These are phyloP conservation scores for Vanderwaltozyma polyspora DNA, from an alignment of 805 yeast genomes.

Conservation along the genomic window DNA sequence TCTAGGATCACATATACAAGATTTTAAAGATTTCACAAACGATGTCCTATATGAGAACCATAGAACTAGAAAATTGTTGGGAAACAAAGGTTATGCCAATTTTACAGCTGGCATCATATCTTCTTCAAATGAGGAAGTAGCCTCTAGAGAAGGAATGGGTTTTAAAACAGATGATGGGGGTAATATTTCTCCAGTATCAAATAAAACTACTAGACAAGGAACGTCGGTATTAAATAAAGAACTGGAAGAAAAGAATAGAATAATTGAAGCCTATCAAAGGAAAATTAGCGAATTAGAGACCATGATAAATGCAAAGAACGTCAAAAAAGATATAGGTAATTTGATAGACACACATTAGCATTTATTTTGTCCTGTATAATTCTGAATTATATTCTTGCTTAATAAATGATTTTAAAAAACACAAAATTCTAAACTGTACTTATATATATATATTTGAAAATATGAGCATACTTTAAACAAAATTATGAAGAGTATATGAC, in stretches of 20 bases:
- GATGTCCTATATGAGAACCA: slow-evolving; percentile 67
- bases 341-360: too few relatives aligned
- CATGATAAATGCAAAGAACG: neutral
- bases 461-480: neutral
- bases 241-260: slow-evolving; percentile 15
- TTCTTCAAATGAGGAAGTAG: neutral
- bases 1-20: slow-evolving; percentile 69
- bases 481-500: neutral
- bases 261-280: slow-evolving; percentile 17
- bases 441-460: too few relatives aligned
- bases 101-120: neutral
- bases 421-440: neutral
- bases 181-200: neutral
- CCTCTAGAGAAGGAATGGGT: neutral
- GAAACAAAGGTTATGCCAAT: slow-evolving; percentile 17
- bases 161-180: neutral
- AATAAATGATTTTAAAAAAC: too few relatives aligned
- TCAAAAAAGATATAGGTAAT: too few relatives aligned
- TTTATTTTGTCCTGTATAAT: too few relatives aligned
- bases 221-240: slow-evolving; percentile 3
- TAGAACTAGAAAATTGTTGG: slow-evolving; percentile 56
- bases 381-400: too few relatives aligned
- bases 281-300: slow-evolving; percentile 13
- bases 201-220: neutral
- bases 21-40: slow-evolving; percentile 71